Conservation (phyloP, 2,329 filamentous ascomycete genomes). For the Alternaria metachromatica region DNA sequence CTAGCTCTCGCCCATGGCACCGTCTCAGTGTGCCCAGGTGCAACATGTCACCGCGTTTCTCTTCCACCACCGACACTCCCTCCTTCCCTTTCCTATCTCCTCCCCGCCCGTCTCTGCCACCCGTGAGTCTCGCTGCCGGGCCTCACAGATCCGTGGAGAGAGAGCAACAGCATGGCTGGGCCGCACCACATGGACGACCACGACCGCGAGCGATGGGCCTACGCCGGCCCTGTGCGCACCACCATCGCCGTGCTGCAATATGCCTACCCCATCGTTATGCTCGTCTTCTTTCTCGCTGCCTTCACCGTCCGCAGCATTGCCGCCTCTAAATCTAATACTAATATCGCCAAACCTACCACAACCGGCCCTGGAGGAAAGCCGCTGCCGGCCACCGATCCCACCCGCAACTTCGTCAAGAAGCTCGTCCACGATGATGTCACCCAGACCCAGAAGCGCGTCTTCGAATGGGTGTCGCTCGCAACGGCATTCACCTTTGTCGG, state of each 20-base stretch:
- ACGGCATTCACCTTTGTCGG: slow-evolving; percentile 77
- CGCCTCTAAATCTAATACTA: slow-evolving; percentile 55
- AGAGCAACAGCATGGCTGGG: slow-evolving; percentile 27
- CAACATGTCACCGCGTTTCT: slow-evolving; percentile 22
- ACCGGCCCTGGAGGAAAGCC: slow-evolving; percentile 89
- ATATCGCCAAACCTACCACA: slow-evolving; percentile 56
- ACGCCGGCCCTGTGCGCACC: slow-evolving; percentile 25
- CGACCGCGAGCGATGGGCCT: slow-evolving; percentile 22
- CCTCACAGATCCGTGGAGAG: slow-evolving; percentile 18
- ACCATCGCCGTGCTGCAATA: slow-evolving; percentile 56
- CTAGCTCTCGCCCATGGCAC: slow-evolving; percentile 8
- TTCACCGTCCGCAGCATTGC: slow-evolving; percentile 68
- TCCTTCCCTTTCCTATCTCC: neutral
- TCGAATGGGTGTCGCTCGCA: slow-evolving; percentile 75
- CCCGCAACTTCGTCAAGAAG: slow-evolving; percentile 53
- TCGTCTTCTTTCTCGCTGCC: slow-evolving; percentile 67
- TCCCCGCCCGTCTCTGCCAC: slow-evolving; percentile 10
- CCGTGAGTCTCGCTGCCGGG: slow-evolving; percentile 16
- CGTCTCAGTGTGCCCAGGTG: slow-evolving; percentile 1
- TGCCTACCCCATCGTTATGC: slow-evolving; percentile 68
- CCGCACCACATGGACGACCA: slow-evolving; percentile 7
- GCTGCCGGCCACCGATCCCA: slow-evolving; percentile 69
- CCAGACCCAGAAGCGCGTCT: slow-evolving; percentile 71
- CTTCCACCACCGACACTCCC: slow-evolving; percentile 7
- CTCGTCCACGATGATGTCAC: slow-evolving; percentile 64